Evolutionary conservation across 2,329 filamentous ascomycete genomes (phyloP).

Genomic region (Bipolaris sorokiniana): DNA sequence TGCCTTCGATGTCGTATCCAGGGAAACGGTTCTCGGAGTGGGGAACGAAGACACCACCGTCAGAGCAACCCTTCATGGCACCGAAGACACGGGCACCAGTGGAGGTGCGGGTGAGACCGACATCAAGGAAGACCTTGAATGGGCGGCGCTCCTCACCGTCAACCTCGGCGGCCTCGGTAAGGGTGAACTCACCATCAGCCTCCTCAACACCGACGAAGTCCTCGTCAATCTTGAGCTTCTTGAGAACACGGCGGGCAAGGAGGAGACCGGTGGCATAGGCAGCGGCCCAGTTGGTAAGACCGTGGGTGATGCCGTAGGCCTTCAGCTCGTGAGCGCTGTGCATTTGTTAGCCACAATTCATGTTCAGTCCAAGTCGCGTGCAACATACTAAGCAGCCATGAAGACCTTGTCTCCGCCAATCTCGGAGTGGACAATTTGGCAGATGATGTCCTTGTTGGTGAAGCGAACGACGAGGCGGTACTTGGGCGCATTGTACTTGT

Average conservation of each 20-base stretch:
- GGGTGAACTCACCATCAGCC: conserved; percentile 90
- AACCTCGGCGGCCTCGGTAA: conserved; percentile 94
- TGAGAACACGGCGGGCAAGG: conserved; percentile 92
- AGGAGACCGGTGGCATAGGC: conserved; percentile 97
- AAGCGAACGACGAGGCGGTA: conserved; percentile 99
- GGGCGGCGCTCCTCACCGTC: conserved; percentile 89
- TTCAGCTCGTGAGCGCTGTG: conserved; percentile 85
- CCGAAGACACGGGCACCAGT: conserved; percentile 99
- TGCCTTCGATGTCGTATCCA: conserved; percentile 93
- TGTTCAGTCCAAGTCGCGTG: not conserved
- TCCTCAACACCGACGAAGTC: conserved; percentile 96
- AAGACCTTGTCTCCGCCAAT: conserved; percentile 98
- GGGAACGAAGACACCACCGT: conserved; percentile 94
- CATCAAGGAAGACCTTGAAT: conserved; percentile 99
- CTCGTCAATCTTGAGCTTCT: conserved; percentile 95
- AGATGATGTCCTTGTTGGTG: conserved; percentile 99
- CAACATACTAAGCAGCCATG: conserved; percentile 45
- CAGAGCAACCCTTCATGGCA: conserved; percentile 99
- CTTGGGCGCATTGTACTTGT: conserved; percentile 99
- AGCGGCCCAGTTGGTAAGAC: conserved; percentile 99
- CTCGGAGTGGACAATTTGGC: conserved; percentile 96
- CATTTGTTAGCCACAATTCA: conserved; percentile 13
- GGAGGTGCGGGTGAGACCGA: conserved; percentile 95
- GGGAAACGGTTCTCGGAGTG: conserved; percentile 99
- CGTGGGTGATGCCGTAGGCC: conserved; percentile 96